phyloP scores from a whole-genome alignment of 176 grass and related monocot species.

The Echinochloa phyllopogon region DNA sequence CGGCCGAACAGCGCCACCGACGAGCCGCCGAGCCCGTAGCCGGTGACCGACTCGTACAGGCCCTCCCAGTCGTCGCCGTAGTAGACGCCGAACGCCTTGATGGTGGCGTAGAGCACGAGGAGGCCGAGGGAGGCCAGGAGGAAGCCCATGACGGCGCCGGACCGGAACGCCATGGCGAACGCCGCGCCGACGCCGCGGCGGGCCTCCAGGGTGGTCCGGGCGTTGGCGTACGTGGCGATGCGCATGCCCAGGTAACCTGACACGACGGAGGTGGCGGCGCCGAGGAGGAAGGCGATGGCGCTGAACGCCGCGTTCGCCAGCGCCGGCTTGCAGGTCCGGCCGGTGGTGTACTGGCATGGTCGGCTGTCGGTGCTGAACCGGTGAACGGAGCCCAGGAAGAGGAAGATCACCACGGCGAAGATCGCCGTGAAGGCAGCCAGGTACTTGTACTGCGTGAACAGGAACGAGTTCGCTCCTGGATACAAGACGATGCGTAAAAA shows the following conservation, averaged over 20 bases:
- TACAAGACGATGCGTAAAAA: not conserved
- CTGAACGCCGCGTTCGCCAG: conserved; percentile 77
- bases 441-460: conserved; percentile 79
- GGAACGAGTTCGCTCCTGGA: conserved; percentile 70
- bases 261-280: conserved; percentile 65
- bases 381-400: conserved; percentile 81
- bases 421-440: conserved; percentile 59
- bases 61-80: conserved; percentile 83
- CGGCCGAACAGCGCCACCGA: conserved; percentile 86
- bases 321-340: conserved; percentile 66
- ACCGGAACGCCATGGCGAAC: conserved; percentile 65
- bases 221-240: conserved; percentile 77
- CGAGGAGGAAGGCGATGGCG: conserved; percentile 70
- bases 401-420: conserved; percentile 73
- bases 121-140: conserved; percentile 68
- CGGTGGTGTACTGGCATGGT: conserved; percentile 62
- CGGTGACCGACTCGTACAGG: conserved; percentile 72
- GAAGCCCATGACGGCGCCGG: conserved; percentile 86
- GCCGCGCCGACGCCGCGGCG: conserved; percentile 56
- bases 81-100: conserved; percentile 67
- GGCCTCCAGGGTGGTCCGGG: conserved; percentile 78
- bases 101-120: conserved; percentile 64
- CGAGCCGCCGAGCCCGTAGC: conserved; percentile 81
- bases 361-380: conserved; percentile 61
- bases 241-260: conserved; percentile 83